A percentile compares a stretch with the other conserved stretches of the same genome.
phyloP scores from a whole-genome alignment of 148 eudicot species.

The Talinum fruticosum region DNA sequence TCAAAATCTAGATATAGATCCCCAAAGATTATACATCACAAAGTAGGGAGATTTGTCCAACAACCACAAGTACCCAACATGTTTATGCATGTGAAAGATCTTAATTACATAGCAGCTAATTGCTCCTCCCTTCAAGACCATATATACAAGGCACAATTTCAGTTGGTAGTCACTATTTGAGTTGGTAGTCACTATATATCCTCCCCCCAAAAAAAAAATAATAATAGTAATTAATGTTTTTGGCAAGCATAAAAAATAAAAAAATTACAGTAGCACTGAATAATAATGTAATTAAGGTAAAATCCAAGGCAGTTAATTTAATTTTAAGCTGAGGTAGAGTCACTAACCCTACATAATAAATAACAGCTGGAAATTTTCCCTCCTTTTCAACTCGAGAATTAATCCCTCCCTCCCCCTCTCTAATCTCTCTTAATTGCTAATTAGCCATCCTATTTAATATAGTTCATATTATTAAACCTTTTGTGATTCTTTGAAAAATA shows the following conservation, averaged over 20 bases:
- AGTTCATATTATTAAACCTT: no score
- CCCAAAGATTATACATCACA: neutral
- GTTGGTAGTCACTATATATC: neutral
- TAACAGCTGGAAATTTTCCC: constrained; percentile 7
- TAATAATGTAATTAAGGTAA: constrained; percentile 3
- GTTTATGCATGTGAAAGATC: constrained; percentile 14
- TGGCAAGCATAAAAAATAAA: neutral
- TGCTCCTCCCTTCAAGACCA: constrained; percentile 14
- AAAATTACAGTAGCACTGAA: neutral
- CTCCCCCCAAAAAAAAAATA: neutral
- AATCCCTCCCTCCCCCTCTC: neutral
- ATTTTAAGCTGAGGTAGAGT: constrained; percentile 13
- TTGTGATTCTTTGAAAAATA: no score
- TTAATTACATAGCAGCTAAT: constrained; percentile 23
- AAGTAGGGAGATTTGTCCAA: neutral
- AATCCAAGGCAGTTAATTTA: neutral
- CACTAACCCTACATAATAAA: constrained; percentile 24
- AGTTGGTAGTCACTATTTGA: constrained; percentile 2
- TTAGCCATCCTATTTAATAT: no score
- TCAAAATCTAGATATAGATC: neutral
- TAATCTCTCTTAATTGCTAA: no score
- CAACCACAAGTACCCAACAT: constrained; percentile 3
- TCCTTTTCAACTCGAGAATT: no score
- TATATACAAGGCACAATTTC: neutral
- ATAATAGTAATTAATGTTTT: constrained; percentile 4